Conservation (phyloP, 768 basidiomycete species). For the Psilocybe cyanescens region DNA sequence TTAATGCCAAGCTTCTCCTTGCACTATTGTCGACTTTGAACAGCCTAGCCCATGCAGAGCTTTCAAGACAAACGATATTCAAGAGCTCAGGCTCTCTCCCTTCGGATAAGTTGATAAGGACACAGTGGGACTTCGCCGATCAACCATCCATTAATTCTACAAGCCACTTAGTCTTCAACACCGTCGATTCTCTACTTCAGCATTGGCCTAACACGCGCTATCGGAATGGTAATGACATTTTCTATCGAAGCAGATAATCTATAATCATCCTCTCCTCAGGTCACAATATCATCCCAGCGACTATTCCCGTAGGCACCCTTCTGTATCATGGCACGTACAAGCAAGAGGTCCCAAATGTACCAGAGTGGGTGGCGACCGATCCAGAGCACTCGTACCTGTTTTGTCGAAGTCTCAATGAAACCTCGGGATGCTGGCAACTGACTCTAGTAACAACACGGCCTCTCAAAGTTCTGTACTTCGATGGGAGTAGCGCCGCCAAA, state of each 20-base stretch:
- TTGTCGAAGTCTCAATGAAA: slow-evolving; percentile 24
- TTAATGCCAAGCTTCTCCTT: background rate
- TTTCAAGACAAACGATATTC: background rate
- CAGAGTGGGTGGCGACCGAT: slow-evolving; percentile 43
- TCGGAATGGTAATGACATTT: slow-evolving; percentile 38
- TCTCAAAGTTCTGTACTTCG: slow-evolving; percentile 53
- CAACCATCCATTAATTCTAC: slow-evolving; percentile 25
- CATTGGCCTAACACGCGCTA: slow-evolving; percentile 52
- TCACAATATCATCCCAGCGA: slow-evolving; percentile 37
- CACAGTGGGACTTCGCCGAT: slow-evolving; percentile 13
- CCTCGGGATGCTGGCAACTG: slow-evolving; percentile 40
- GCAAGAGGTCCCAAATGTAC: slow-evolving; percentile 27
- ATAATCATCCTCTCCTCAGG: slow-evolving; percentile 21
- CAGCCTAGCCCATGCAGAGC: background rate
- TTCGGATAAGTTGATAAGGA: background rate
- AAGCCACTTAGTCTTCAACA: slow-evolving; percentile 34
- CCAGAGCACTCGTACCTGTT: slow-evolving; percentile 45
- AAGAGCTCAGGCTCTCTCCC: background rate
- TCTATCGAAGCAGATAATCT: background rate
- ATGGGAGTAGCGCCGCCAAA: slow-evolving; percentile 53
- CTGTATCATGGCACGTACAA: slow-evolving; percentile 38
- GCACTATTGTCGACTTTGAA: background rate
- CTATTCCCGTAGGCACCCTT: slow-evolving; percentile 36
- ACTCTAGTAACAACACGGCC: slow-evolving; percentile 40
- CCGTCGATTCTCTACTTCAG: slow-evolving; percentile 36